These are phyloP conservation scores for Actinomortierella ambigua DNA, from an alignment of 371 early-diverging fungal genomes.

Conservation along the genomic window DNA sequence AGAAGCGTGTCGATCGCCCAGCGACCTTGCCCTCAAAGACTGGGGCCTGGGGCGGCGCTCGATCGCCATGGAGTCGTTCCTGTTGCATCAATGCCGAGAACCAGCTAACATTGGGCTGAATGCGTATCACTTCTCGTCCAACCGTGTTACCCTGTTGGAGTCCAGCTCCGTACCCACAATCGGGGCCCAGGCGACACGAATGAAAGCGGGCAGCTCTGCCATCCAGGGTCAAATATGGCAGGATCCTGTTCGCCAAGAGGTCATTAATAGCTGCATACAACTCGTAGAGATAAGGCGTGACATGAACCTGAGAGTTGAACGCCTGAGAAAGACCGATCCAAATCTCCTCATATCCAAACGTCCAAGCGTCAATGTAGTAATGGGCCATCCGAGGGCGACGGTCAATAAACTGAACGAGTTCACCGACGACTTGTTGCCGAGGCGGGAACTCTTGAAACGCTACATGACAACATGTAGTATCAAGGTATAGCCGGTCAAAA, in stretches of 20 bases:
- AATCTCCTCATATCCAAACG: constrained; percentile 53
- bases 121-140: constrained; percentile 28
- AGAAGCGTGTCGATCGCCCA: constrained; percentile 9
- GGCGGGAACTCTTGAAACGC: constrained; percentile 35
- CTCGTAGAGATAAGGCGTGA: constrained; percentile 40
- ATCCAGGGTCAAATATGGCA: constrained; percentile 28
- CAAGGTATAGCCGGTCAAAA: constrained; percentile 50
- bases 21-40: constrained; percentile 13
- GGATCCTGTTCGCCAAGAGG: constrained; percentile 20
- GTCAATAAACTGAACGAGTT: constrained; percentile 19
- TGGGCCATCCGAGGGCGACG: constrained; percentile 31
- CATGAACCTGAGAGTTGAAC: constrained; percentile 48
- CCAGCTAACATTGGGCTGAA: constrained; percentile 41
- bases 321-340: constrained; percentile 44
- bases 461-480: constrained; percentile 50
- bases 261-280: constrained; percentile 43
- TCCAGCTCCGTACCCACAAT: constrained; percentile 28
- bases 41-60: not conserved
- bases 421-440: constrained; percentile 21
- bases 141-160: too few relatives aligned
- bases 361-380: constrained; percentile 52
- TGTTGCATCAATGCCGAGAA: constrained; percentile 16
- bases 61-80: not conserved
- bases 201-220: constrained; percentile 32
- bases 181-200: constrained; percentile 28